Evolutionary conservation across 2,329 filamentous ascomycete species (phyloP).

Genomic region (Zasmidium angulare): DNA sequence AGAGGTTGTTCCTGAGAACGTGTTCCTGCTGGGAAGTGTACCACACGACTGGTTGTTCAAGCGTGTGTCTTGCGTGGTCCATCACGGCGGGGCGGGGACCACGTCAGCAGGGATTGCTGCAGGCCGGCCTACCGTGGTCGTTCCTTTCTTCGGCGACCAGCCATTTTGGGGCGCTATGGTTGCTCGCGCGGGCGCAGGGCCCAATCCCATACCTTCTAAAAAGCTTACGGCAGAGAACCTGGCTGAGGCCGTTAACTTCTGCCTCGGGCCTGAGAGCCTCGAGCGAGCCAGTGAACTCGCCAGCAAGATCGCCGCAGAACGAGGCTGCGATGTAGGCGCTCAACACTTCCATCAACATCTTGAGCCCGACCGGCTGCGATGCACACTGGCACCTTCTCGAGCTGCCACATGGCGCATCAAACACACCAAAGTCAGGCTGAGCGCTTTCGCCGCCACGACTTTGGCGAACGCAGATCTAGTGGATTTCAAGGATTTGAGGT

Average conservation of each 20-base stretch:
- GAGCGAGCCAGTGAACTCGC: constrained; percentile 38
- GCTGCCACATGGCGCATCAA: constrained; percentile 75
- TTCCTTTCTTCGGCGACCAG: constrained; percentile 59
- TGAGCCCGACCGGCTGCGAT: constrained; percentile 62
- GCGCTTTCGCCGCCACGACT: constrained; percentile 67
- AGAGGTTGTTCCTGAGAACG: constrained; percentile 31
- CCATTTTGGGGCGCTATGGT: constrained; percentile 53
- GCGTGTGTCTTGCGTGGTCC: constrained; percentile 53
- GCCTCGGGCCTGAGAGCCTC: constrained; percentile 36
- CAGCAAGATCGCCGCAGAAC: constrained; percentile 42
- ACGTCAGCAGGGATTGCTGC: constrained; percentile 53
- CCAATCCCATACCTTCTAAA: constrained; percentile 79
- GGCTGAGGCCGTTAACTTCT: constrained; percentile 43
- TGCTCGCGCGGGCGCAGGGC: constrained; percentile 49
- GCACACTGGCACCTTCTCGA: constrained; percentile 64
- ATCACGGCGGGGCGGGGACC: constrained; percentile 59
- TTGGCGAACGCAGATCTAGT: constrained; percentile 63
- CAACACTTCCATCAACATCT: constrained; percentile 50
- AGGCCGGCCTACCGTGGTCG: constrained; percentile 52
- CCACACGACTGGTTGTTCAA: constrained; percentile 60
- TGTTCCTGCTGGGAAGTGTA: constrained; percentile 53
- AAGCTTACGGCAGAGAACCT: constrained; percentile 51
- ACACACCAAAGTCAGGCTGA: constrained; percentile 64
- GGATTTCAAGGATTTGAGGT: constrained; percentile 67
- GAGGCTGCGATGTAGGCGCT: constrained; percentile 40